These are phyloP conservation scores for Penicillium turbatum DNA, from an alignment of 495 filamentous ascomycete genomes.

Conservation along the genomic window DNA sequence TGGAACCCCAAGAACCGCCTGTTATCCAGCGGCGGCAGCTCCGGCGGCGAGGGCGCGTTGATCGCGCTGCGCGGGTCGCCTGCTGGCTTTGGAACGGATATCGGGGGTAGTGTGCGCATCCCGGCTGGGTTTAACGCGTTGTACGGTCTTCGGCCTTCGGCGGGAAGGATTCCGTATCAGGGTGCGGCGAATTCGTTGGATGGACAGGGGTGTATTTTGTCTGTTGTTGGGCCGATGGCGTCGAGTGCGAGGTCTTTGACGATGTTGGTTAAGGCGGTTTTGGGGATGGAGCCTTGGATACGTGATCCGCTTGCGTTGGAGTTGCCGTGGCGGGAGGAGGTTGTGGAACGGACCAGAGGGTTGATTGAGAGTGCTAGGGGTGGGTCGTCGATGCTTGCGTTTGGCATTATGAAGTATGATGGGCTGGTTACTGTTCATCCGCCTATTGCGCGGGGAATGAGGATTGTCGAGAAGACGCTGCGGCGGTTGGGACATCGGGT, in stretches of 20 bases:
- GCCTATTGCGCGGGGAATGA: conserved; percentile 51
- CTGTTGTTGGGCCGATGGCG: conserved; percentile 56
- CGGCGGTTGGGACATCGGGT: conserved; percentile 53
- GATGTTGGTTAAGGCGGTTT: conserved; percentile 51
- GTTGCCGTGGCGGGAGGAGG: conserved; percentile 58
- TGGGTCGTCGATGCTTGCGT: conserved; percentile 39
- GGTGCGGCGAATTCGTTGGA: conserved; percentile 50
- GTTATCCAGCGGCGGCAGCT: conserved; percentile 50
- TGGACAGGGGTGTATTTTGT: conserved; percentile 54
- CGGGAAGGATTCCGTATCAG: conserved; percentile 43
- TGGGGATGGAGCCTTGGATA: conserved; percentile 57
- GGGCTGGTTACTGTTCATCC: conserved; percentile 47
- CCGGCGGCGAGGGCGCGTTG: conserved; percentile 61
- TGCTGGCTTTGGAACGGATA: conserved; percentile 62
- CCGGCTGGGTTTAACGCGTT: conserved; percentile 61
- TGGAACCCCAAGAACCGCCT: conserved; percentile 48
- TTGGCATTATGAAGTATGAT: conserved; percentile 52
- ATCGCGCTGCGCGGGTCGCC: conserved; percentile 53
- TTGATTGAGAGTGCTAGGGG: conserved; percentile 31
- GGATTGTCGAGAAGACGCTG: conserved; percentile 47
- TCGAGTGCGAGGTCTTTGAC: conserved; percentile 46
- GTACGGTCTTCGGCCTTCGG: conserved; percentile 51
- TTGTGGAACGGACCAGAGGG: conserved; percentile 43
- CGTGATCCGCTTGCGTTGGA: conserved; percentile 59
- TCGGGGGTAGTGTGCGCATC: conserved; percentile 66